Evolutionary conservation across 1,284 basidiomycete genomes (phyloP).

Genomic region (Rhodotorula sp.): DNA sequence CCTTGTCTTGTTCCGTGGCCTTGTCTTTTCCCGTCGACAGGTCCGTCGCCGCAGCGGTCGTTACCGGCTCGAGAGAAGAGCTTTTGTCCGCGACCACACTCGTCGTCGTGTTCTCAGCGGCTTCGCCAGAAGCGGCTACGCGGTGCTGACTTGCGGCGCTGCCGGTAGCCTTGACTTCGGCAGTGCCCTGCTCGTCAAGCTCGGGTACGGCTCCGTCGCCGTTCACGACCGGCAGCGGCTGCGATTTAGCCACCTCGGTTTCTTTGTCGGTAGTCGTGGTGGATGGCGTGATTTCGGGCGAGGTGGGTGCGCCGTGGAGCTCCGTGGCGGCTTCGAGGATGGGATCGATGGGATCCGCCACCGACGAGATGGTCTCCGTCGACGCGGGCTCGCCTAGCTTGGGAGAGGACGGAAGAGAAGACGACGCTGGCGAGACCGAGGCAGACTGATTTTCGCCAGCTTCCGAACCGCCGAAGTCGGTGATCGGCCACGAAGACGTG

Average conservation of each 20-base stretch:
- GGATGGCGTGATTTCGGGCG: background rate
- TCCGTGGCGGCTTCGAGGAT: background rate
- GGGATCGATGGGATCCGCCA: too few species aligned
- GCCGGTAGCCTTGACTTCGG: too few species aligned
- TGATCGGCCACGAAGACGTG: constrained; percentile 5
- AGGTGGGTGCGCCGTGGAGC: background rate
- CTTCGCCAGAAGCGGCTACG: too few species aligned
- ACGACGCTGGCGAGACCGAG: background rate
- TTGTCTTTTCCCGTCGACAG: too few species aligned
- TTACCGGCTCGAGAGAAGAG: too few species aligned
- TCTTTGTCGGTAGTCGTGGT: background rate
- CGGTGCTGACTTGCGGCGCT: too few species aligned
- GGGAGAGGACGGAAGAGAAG: background rate
- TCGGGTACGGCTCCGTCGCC: too few species aligned
- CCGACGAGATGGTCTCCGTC: background rate
- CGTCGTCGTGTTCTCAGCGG: too few species aligned
- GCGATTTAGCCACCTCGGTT: background rate
- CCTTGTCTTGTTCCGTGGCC: background rate
- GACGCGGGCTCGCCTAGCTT: background rate
- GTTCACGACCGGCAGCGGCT: too few species aligned
- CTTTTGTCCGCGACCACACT: too few species aligned
- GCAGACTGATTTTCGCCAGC: background rate
- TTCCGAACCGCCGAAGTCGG: background rate
- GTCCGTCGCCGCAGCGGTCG: background rate
- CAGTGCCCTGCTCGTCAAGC: too few species aligned